Conservation (phyloP, 1,284 basidiomycete species). For the Inonotus obliquus region DNA sequence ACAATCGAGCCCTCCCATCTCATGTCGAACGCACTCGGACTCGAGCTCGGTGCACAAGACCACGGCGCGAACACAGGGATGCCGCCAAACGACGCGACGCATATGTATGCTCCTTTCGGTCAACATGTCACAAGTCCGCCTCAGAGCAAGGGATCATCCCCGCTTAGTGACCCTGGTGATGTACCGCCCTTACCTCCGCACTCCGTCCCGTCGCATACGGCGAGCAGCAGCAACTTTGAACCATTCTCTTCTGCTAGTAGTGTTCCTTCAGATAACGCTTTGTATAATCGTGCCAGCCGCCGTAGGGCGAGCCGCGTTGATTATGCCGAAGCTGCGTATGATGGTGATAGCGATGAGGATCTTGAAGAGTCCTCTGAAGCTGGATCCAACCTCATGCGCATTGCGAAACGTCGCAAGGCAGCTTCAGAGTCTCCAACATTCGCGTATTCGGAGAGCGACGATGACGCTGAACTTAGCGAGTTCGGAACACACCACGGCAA, state of each 20-base stretch:
- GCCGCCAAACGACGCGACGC: not conserved
- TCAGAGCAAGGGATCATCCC: conserved; percentile 7
- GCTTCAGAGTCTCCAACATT: not conserved
- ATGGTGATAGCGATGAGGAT: conserved; percentile 18
- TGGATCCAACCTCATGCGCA: not conserved
- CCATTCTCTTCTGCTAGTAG: not conserved
- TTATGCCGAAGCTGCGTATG: conserved; percentile 13
- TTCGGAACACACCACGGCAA: conserved; percentile 1
- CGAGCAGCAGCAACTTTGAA: not conserved
- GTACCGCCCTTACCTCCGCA: conserved; percentile 1
- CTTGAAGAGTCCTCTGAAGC: not conserved
- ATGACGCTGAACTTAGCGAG: conserved; percentile 3
- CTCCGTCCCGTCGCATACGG: not conserved
- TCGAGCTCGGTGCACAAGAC: not conserved
- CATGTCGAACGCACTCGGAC: conserved; percentile 14
- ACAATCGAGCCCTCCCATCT: conserved; percentile 3
- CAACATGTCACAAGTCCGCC: not conserved
- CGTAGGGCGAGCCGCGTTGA: conserved; percentile 9
- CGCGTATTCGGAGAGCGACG: conserved; percentile 4
- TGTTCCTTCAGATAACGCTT: conserved; percentile 7
- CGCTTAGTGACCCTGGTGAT: not conserved
- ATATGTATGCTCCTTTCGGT: conserved; percentile 6
- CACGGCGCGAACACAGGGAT: not conserved
- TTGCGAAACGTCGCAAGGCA: conserved; percentile 9
- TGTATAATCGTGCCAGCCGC: conserved; percentile 4